Conservation (phyloP, 768 basidiomycete genomes). For the Multifurca ochricompacta region DNA sequence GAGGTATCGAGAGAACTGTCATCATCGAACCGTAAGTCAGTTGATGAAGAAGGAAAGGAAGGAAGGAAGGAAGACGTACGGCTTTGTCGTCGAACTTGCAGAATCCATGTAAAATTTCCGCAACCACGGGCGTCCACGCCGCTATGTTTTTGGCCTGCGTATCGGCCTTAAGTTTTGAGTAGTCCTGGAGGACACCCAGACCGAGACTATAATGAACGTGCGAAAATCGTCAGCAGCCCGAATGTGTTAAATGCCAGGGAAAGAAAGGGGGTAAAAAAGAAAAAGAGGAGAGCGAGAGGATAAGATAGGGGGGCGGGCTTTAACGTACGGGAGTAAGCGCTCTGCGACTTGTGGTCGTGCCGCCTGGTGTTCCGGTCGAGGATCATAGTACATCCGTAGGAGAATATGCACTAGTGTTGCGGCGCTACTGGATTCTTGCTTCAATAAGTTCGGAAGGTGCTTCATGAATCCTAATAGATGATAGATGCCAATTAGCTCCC, state of each 20-base stretch:
- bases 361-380: conserved; percentile 79
- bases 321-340: conserved; percentile 55
- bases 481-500: too few species aligned
- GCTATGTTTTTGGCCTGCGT: conserved; percentile 91
- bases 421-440: conserved; percentile 97
- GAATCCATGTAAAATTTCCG: conserved; percentile 87
- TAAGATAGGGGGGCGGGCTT: too few species aligned
- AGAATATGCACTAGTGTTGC: conserved; percentile 89
- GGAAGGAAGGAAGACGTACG: conserved; percentile 46
- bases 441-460: conserved; percentile 92
- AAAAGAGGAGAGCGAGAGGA: background rate
- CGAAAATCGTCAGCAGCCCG: conserved; percentile 17
- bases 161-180: conserved; percentile 80
- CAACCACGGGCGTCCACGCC: conserved; percentile 99
- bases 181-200: conserved; percentile 83
- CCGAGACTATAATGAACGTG: conserved; percentile 64
- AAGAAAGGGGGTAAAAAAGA: background rate
- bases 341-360: conserved; percentile 74
- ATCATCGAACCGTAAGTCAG: background rate
- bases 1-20: conserved; percentile 80
- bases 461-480: conserved; percentile 89
- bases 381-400: conserved; percentile 89
- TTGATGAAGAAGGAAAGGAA: background rate
- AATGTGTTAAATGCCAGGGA: too few species aligned
- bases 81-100: conserved; percentile 84